Base-by-base conservation (phyloP, 306 rosid genomes). In the Vicia villosa region DNA sequence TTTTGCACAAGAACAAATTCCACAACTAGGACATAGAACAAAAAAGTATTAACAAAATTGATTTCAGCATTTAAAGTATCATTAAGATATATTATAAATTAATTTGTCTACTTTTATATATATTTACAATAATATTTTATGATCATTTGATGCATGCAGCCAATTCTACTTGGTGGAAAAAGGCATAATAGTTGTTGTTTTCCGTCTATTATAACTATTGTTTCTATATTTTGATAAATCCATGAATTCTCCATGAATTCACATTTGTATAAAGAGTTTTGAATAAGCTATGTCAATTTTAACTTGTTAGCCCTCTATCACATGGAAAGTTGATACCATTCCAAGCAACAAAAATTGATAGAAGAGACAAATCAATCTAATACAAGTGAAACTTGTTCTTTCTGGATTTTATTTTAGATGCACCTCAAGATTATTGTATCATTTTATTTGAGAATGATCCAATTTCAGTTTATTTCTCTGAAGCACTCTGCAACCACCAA, bases 1-100 rank as follows among this genome's bases (percentile, higher is more conserved):
- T 93, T 93, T 81, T 90, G 97, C 47, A 93, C 79, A 24, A 96
- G 97, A 73, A 78, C 84, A 67, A 68, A 82, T 78, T 93, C 98
- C 61, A 82, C 91, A 34, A 75, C 98, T 93, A 81, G 63, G 58
- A 38, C 26, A 21, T 2, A 32, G 22, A 66, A 43, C 1, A 54
- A 21, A 24, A 30, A 56, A 22, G 9, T 22, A 57, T 17, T 22
- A 63, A 3, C 15, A 51, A 20, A 45, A 40, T 3, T 5, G 69
- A 19, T 55, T 45, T 32, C 17, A 17, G 58, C 20, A 22, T 17
- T 13, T 41, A 40, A 68, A 47, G 42, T 28, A 45, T 37, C 22
- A 4, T 58, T 7, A 16, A 32, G 64, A 58, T 14, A 58, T 30
- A 32, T 58, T 32, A 28, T 11, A 58, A 58, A 30, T n/a, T 30